Evolutionary conservation across 2,329 filamentous ascomycete genomes (phyloP).

Genomic region (Penicillium sp.): DNA sequence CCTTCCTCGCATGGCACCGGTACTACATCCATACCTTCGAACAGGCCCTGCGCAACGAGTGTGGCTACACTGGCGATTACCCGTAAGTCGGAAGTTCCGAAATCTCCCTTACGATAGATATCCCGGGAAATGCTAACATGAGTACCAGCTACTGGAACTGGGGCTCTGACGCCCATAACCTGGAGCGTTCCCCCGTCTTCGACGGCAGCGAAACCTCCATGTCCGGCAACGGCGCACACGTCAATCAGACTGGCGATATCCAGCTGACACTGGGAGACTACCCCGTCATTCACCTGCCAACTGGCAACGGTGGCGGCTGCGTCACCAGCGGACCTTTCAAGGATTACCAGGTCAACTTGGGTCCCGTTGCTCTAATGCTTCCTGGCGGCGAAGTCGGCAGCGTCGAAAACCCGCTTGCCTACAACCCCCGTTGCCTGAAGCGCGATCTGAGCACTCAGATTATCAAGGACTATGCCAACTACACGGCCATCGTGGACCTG

Average conservation of each 20-base stretch:
- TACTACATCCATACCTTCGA: slow-evolving; percentile 35
- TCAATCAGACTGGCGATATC: slow-evolving; percentile 25
- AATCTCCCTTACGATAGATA: too few species aligned
- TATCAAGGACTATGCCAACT: slow-evolving; percentile 21
- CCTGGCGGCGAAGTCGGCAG: slow-evolving; percentile 8
- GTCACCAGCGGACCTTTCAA: slow-evolving; percentile 36
- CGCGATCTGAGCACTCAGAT: slow-evolving; percentile 27
- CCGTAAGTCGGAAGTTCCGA: slow-evolving; percentile 20
- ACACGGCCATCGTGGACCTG: slow-evolving; percentile 21
- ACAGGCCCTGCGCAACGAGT: slow-evolving; percentile 33
- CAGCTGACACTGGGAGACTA: slow-evolving; percentile 17
- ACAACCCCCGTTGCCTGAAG: slow-evolving; percentile 33
- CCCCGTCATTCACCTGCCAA: slow-evolving; percentile 42
- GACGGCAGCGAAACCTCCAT: slow-evolving; percentile 49
- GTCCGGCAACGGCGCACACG: slow-evolving; percentile 44
- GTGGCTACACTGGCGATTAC: slow-evolving; percentile 38
- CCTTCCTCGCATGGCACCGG: slow-evolving; percentile 37
- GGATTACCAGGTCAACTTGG: slow-evolving; percentile 34
- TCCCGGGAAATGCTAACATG: neutral
- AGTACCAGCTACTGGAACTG: slow-evolving; percentile 46
- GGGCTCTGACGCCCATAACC: slow-evolving; percentile 37
- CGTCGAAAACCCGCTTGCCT: slow-evolving; percentile 19
- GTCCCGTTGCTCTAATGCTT: slow-evolving; percentile 20
- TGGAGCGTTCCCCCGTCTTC: slow-evolving; percentile 46
- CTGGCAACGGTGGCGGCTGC: slow-evolving; percentile 39